Evolutionary conservation across 2,329 filamentous ascomycete genomes (phyloP), one percentile per base, ranked within the genome.

Genomic region (Alternaria conjuncta): DNA sequence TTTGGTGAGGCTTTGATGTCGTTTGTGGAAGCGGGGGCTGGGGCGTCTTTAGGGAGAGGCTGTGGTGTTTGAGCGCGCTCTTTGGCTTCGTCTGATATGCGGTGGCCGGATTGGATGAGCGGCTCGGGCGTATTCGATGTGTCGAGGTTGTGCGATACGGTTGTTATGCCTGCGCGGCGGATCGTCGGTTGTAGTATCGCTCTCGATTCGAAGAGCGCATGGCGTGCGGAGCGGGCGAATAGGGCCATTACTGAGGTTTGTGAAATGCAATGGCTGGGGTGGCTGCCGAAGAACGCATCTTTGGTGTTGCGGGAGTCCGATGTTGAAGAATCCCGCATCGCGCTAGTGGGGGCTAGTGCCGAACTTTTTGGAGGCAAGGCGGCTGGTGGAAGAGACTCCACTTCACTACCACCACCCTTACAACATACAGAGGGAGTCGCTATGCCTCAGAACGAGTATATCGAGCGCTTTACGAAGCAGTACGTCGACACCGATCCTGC

Each of bases 381-480:
- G 68, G 8, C 67, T 59, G 61, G 55, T 61, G 46, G 20, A 47
- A 60, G 50, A 44, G 36, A 65, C 61, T 60, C 54, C 57, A 65
- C 57, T 60, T 45, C 44, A 62, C 59, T 47, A 62, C 59, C 53
- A 45, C 62, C 43, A 54, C 58, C 51, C 47, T 53, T 53, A 36
- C 20, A 55, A 21, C 57, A 60, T 44, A 41, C 46, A 55, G 61
- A 45, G 57, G 61, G 43, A 63, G 46, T 49, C 59, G 21, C 30
- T 6, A 83, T 91, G 90, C 91, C 91, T 86, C 91, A 95, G 85
- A 94, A 94, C 82, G 91, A 92, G 83, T 91, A 86, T 66, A 85
- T 85, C 83, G 93, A 96, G 82, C 87, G 92, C 82, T 94, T 89
- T 85, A 85, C 87, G 74, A 92, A 92, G 78, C 83, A 81, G 74